Evolutionary conservation across 2,329 filamentous ascomycete species (phyloP), one percentile per base, ranked within the genome.

Genomic region (Xylogone sp.): DNA sequence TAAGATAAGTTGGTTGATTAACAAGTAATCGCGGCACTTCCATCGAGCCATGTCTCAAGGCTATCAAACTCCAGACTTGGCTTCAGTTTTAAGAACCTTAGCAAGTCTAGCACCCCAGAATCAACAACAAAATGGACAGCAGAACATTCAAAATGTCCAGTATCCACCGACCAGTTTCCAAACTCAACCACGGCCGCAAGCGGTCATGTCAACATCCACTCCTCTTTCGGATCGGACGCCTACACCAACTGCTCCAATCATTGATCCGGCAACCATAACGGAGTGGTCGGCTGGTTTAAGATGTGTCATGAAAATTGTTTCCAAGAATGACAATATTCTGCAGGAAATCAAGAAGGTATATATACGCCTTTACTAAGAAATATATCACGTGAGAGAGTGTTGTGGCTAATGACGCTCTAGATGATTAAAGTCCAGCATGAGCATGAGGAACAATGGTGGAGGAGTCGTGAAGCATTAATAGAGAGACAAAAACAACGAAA

Each of bases 351-450:
- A 71, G 42, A 56, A 58, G 31, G 64, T 62, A 53, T 21, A 59
- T 53, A 46, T 21, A 19, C 34, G 45, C 34, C 42, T 21, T 16
- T 39, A 39, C 13, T 31, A 7, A 5, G 13, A n/a, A 13, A 22
- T 29, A 20, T 21, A 18, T 39, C 21, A 29, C 31, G 12, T 44
- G 20, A 20, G 16, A 4, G 8, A 39, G 13, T n/a, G n/a, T 16
- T 18, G n/a, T 13, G 13, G n/a, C 34, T 39, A 16, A 39, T 16
- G 39, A 27, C 49, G 20, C 46, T 19, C 39, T 19, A 83, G 68
- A 73, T 88, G 66, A 86, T 87, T 53, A 74, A 75, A 50, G 76
- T 81, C 42, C 84, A 88, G 64, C 77, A 83, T 59, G 73, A 76
- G 42, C 78, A 87, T 59, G 82, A 87, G 57, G 74, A 74, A 56